Base-by-base conservation (phyloP, 1,284 basidiomycete species). In the Cryptococcus sp. region DNA sequence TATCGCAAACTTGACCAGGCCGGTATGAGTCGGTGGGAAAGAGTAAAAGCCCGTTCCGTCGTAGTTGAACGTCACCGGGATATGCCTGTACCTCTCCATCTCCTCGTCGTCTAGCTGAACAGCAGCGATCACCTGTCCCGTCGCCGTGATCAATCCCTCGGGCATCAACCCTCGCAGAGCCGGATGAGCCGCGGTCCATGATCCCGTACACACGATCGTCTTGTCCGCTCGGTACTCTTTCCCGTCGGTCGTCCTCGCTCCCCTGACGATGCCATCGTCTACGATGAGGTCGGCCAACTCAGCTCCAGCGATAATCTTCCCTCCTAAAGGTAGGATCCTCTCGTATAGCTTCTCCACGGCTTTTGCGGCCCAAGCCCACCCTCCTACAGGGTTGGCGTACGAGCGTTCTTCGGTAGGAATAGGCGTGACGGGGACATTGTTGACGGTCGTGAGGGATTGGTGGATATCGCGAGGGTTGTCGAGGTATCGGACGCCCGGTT, bases 311-410 rank as follows among this genome's bases (percentile, higher is more conserved):
- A 83, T 42, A 21, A 93, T 73, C 21, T 72, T 76, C 0, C 82
- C 87, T 0, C 83, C 84, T n/a, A 83, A 74, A 43, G 57, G 45
- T 5, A 73, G 60, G 3, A 92, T 82, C 48, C 78, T 79, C 32
- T 73, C 66, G 45, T 85, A 79, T 50, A 87, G 72, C 11, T 79
- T 71, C 5, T 73, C 62, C 6, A 88, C 68, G 1, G 85, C 87
- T 57, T 83, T 80, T 1, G 79, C 77, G 2, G 91, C 87, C 64
- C 85, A 79, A 1, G 82, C 36, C 92, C 92, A 97, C 3, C 92
- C 92, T 1, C 85, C 82, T 33, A 86, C 82, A 2, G 74, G 75
- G 65, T 92, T 94, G 42, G 85, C 62, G 65, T 87, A 93, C 16
- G 71, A 72, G 0, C 82, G 82, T 28, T 64, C 57, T 4, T 48